Percentiles rank a stretch among this genome's conserved stretches.
Conservation (phyloP, 495 filamentous ascomycete genomes). For the Xanthoparmelia taractica region DNA sequence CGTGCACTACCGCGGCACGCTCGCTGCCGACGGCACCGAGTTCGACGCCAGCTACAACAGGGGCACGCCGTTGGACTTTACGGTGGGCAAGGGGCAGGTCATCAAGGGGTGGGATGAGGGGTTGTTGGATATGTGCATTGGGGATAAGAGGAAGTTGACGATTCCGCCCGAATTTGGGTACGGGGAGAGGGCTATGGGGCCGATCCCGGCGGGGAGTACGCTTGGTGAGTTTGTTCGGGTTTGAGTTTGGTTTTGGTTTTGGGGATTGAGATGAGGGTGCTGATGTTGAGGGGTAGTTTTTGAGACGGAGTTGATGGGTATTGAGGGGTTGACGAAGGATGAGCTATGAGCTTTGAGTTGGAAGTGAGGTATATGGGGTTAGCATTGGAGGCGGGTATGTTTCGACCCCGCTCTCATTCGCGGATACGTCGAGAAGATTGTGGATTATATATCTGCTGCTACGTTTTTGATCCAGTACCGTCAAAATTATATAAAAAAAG, state of each 20-base stretch:
- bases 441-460: neutral
- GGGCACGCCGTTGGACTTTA: constrained; percentile 66
- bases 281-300: constrained; percentile 8
- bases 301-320: constrained; percentile 74
- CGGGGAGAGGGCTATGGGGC: constrained; percentile 63
- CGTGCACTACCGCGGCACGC: constrained; percentile 83
- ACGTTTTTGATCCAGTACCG: neutral
- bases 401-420: neutral
- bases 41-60: constrained; percentile 65
- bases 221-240: constrained; percentile 43
- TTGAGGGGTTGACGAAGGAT: constrained; percentile 66
- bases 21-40: constrained; percentile 45
- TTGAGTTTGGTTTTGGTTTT: neutral
- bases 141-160: constrained; percentile 86
- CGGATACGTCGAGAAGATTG: neutral
- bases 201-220: constrained; percentile 71
- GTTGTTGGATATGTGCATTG: constrained; percentile 90
- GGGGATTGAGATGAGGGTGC: neutral
- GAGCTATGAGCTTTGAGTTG: constrained; percentile 38
- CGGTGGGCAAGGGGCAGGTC: constrained; percentile 68
- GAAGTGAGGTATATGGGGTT: neutral
- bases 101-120: constrained; percentile 95
- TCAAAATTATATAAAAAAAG: neutral
- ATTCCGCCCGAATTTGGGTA: constrained; percentile 86
- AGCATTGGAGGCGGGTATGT: neutral